Percentiles rank a stretch among this genome's conserved stretches.
Conservation (phyloP, 2,329 filamentous ascomycete genomes). For the Diaporthe vaccinii region DNA sequence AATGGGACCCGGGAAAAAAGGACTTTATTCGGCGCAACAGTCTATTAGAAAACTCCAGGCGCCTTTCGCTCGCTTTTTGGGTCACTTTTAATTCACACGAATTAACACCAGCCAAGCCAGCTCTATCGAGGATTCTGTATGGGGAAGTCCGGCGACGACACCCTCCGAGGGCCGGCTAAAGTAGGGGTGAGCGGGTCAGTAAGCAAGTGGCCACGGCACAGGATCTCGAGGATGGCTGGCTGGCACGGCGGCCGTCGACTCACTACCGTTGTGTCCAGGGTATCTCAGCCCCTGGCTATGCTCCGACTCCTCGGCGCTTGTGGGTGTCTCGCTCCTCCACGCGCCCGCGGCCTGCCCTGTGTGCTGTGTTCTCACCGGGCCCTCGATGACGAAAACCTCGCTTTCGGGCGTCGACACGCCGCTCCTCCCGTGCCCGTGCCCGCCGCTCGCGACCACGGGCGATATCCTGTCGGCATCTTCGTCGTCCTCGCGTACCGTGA, state of each 20-base stretch:
- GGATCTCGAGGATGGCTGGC: neutral
- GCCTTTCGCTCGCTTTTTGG: constrained; percentile 26
- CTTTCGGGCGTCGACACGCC: constrained; percentile 48
- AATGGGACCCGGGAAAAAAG: no score
- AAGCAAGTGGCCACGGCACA: neutral
- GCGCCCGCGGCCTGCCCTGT: neutral
- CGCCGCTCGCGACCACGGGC: neutral
- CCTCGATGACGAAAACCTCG: constrained; percentile 55
- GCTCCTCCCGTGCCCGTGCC: constrained; percentile 27
- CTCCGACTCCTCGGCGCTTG: constrained; percentile 44
- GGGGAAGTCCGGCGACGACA: constrained; percentile 16
- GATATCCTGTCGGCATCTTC: constrained; percentile 40
- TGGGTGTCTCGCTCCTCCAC: constrained; percentile 44
- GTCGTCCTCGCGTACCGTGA: constrained; percentile 44
- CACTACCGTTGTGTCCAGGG: constrained; percentile 1
- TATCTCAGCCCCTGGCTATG: constrained; percentile 43
- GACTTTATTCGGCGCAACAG: neutral
- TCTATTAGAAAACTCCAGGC: constrained; percentile 8
- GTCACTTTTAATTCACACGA: neutral
- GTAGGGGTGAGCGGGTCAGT: neutral
- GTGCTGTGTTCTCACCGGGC: constrained; percentile 43
- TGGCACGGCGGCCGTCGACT: constrained; percentile 9
- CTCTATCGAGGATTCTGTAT: constrained; percentile 16
- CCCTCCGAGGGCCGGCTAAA: constrained; percentile 11
- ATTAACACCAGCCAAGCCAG: neutral